These are phyloP conservation scores for Eucalyptus erythrocorys DNA, from an alignment of 345 rosid species.

Conservation along the genomic window DNA sequence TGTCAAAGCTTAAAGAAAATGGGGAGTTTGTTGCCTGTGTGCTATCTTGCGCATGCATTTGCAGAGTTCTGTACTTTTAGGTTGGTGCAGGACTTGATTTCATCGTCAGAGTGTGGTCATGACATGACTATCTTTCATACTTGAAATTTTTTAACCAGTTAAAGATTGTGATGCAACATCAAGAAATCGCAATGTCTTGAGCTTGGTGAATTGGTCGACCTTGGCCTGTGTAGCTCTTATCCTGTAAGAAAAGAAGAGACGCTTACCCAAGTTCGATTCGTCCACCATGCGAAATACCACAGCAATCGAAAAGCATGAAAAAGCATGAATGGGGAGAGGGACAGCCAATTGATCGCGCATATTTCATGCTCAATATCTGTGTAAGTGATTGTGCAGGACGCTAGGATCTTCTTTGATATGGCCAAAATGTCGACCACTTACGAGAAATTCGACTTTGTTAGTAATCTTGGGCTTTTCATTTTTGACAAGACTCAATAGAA, in stretches of 20 bases:
- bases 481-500: neutral
- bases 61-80: neutral
- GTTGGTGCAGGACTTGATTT: neutral
- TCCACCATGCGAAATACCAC: neutral
- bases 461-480: neutral
- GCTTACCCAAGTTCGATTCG: fast-evolving
- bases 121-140: neutral
- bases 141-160: neutral
- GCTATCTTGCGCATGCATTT: neutral
- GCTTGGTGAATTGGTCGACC: neutral
- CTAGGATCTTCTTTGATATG: neutral
- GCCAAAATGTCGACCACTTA: neutral
- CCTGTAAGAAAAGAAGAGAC: neutral
- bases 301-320: neutral
- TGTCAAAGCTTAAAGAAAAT: neutral
- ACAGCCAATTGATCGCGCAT: neutral
- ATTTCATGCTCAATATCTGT: neutral
- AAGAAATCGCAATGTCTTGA: neutral
- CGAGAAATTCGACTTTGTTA: neutral
- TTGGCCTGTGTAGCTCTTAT: neutral
- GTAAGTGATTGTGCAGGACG: neutral
- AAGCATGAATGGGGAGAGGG: neutral
- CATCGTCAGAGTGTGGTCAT: neutral
- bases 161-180: neutral
- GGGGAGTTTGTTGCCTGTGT: neutral